Evolutionary conservation across 306 rosid species (phyloP), one percentile per base, ranked within the genome.

Genomic region (Begonia fuchsioides): DNA sequence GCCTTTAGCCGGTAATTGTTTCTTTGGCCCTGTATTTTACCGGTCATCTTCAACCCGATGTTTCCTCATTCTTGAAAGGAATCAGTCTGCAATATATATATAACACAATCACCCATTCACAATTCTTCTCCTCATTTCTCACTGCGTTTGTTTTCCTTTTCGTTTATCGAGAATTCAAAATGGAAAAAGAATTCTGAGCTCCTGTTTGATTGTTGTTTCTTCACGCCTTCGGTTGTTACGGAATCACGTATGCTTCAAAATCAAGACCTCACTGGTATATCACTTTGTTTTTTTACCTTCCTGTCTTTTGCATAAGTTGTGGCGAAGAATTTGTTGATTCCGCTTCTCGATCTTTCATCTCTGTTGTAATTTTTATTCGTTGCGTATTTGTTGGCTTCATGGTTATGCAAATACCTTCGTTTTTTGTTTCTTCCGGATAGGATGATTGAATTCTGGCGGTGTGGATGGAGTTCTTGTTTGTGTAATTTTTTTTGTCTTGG

Each of bases 291-390:
- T 45, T 19, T 38, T 13, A 17, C 38, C 68, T 50, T 44, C 32
- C 11, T 44, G 14, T 57, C 13, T 14, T 8, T 52, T 32, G 1
- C n/a, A 50, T 15, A 39, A 68, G 60, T 58, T 59, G 66, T 49
- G 38, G 49, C 8, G 26, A 55, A 47, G 74, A 66, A 67, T 66
- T 60, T 11, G 70, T 62, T 48, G 55, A 50, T 73, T 68, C 59
- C 55, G 68, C 83, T 76, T 41, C 39, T 55, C 77, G 82, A 81
- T 85, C 81, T 68, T 78, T 61, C 54, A 9, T 14, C 45, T 3
- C 49, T 18, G 6, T 62, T 44, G 76, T 63, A 59, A 74, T 38
- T 13, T 57, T 67, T 57, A 43, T 39, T 52, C 43, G 12, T 44
- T 1, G 59, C 59, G 59, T 68, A 61, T 77, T 76, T 71, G 69